Base-by-base conservation (phyloP, 805 yeast genomes). In the Yamadazyma endophytica region DNA sequence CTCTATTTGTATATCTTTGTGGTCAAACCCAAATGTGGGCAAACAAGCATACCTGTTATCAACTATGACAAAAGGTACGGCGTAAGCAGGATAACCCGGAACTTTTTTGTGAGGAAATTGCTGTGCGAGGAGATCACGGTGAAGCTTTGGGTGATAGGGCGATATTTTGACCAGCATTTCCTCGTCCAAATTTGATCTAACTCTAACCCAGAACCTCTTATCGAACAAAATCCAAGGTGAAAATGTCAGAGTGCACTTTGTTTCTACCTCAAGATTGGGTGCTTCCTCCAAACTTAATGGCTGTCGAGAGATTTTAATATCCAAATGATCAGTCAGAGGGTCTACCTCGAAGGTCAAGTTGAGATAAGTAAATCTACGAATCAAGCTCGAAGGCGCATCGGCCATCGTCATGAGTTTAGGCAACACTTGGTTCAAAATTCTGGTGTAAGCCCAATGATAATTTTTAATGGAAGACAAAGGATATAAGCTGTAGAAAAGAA, bases 401-500 rank as follows among this genome's bases (percentile, higher is more conserved):
- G 33, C 26, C 24, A 35, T 31, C 12, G 28, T 14, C 17, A 29
- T 18, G 8, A 64, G 28, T 18, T 37, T 40, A 0, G 68, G 66
- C 9, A 62, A 35, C 7, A 57, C 47, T 5, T 41, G 51, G 16
- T 65, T 35, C 26, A 61, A 60, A 12, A 64, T 25, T 35, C 56
- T 63, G 12, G 70, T 62, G 33, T 60, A 65, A 3, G 54, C 40
- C 67, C 67, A 65, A 39, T 64, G 61, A 36, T 54, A 61, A 27
- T 60, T 56, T 28, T 51, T 53, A 2, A 59, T 44, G 0, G 68
- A 45, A 1, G 68, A 56, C 4, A 54, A 33, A 1, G 58, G 58
- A 24, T 44, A 44, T 4, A 63, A 37, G 3, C 27, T 26, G 13
- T 47, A 41, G 36, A 43, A 64, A 4, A 65, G 32, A 35, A 56